Base-by-base conservation (phyloP, 169 alveolate species). In the Nephromyces sp. region DNA sequence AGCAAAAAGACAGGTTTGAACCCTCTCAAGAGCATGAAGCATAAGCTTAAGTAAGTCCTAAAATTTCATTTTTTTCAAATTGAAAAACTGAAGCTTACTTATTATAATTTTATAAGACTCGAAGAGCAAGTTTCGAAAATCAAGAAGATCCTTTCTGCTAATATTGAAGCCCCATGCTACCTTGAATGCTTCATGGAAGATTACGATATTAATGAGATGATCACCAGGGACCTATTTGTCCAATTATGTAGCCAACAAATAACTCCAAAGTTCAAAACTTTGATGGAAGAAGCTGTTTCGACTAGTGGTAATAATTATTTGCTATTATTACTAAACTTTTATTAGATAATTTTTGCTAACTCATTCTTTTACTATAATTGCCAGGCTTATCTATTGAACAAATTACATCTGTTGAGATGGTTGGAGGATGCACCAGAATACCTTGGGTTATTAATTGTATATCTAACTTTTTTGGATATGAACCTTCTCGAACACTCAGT, bases 351-450 rank as follows among this genome's bases (percentile, higher is more conserved):
- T 43, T 43, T n/a, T 15, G n/a, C 57, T 15, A 43, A 43, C 57
- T n/a, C 29, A n/a, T 15, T 62, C 15, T 21, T 15, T 53, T 62
- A n/a, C 43, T 8, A 24, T 8, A 53, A 15, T 8, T 62, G 43
- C n/a, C 29, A 62, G 68, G 68, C 8, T 8, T 93, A 77, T 6
- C 90, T 25, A 71, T 79, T 25, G 95, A 83, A 51, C 84, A 86
- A 8, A 79, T 91, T 5, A 89, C 90, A 64, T 79, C 91, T 35
- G 95, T 95, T 25, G 99, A 97, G 84, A 89, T 96, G 71, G 90
- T 93, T 33, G 99, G 99, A 52, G 98, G 98, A 68, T 92, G 95
- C 2, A 90, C 98, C 0, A 88, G 99, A 76, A 93, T 94, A 4
- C 99, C 99, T 1, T 87, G 92, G 70, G 92, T 97, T 21, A 93